Base-by-base conservation (phyloP, 2,329 filamentous ascomycete genomes). In the Ustulina deusta region DNA sequence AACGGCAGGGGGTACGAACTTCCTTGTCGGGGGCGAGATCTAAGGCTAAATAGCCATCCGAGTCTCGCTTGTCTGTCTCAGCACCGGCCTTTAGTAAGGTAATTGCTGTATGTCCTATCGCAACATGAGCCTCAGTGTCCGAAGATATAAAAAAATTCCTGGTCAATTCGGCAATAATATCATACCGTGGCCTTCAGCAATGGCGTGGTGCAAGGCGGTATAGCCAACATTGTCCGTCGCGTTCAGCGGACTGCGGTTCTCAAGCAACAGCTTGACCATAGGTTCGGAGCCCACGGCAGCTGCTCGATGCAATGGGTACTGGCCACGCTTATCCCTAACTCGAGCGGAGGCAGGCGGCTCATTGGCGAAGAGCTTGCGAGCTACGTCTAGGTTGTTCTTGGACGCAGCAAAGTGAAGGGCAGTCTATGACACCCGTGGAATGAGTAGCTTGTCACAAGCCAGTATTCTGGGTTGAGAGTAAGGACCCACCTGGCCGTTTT, bases 381-480 rank as follows among this genome's bases (percentile, higher is more conserved):
- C 93, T 6, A 92, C 85, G 71, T 97, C 93, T 51, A 97, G 83
- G 77, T 97, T 94, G 75, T 89, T 89, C 80, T 99, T 99, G 36
- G 94, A 97, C 15, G 93, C 91, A 56, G 94, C 90, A 77, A 98
- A 97, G 80, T 98, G 95, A 22, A 99, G 87, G 10, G 91, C 93
- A 25, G 94, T 97, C 88, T 97, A 57, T 49, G 36, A 2, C 1
- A 29, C 15, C 6, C n/a, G 32, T 44, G 38, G 13, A 44, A 49
- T 68, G 44, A 65, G 61, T 44, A 20, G 27, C n/a, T 15, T 49
- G n/a, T 55, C 25, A 46, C 44, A 15, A 29, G 34, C 34, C n/a
- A 25, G n/a, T 10, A 34, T 22, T 55, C 15, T 15, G 32, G 11
- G 27, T 7, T 36, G 22, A 20, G n/a, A n/a, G 52, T 38, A 13